phyloP scores from a whole-genome alignment of 176 grass and related monocot genomes.

The Triticum timopheevii region DNA sequence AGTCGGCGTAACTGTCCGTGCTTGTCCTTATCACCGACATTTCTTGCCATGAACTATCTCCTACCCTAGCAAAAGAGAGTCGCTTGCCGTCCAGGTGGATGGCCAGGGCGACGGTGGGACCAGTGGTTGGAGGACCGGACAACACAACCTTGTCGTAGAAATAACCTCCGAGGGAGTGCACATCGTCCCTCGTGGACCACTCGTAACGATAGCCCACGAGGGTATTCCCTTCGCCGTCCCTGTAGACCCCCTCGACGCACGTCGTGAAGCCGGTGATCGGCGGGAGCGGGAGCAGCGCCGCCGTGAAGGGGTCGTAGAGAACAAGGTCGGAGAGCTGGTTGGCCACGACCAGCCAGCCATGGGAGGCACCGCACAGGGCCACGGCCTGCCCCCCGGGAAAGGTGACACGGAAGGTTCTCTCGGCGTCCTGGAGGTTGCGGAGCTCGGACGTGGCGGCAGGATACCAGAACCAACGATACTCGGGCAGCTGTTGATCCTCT shows the following conservation, averaged over 20 bases:
- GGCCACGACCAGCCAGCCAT: not conserved
- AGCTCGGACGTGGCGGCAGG: not conserved
- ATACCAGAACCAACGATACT: not conserved
- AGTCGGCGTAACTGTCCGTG: not conserved
- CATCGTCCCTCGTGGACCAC: not conserved
- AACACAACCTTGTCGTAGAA: not conserved
- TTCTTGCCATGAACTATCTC: not conserved
- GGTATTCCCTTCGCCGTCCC: not conserved
- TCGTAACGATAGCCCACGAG: not conserved
- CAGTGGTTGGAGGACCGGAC: not conserved
- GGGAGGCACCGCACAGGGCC: not conserved
- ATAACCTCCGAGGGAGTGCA: not conserved
- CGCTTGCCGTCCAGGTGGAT: not conserved
- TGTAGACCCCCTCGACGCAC: not conserved
- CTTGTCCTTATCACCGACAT: not conserved
- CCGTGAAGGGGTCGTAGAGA: not conserved
- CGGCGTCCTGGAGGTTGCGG: not conserved
- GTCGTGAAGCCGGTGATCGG: not conserved
- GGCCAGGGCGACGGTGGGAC: not conserved
- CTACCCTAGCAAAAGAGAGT: not conserved
- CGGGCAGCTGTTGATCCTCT: not conserved
- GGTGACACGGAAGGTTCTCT: not conserved
- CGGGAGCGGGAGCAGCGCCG: not conserved
- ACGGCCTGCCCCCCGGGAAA: not conserved
- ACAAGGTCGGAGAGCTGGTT: not conserved